These are phyloP conservation scores for Amphibolis antarctica DNA, from an alignment of 106 monocot species.

Conservation along the genomic window DNA sequence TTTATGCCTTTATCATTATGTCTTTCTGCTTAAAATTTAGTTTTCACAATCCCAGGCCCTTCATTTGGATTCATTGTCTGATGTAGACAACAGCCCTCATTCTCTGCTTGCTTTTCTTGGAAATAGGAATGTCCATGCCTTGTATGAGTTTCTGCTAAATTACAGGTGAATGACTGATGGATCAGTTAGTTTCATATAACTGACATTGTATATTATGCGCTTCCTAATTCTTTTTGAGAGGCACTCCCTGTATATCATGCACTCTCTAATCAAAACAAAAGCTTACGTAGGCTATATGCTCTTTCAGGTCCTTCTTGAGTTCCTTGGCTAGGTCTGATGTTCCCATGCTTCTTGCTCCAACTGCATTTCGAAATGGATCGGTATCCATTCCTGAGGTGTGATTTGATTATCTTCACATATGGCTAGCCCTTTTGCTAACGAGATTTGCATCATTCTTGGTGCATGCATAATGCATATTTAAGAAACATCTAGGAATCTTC, in stretches of 20 bases:
- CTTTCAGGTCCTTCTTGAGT: constrained; percentile 41
- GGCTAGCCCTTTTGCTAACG: background rate
- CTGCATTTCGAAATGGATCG: constrained; percentile 66
- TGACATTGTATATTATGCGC: background rate
- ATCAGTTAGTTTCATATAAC: background rate
- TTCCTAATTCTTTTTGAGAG: too few species aligned
- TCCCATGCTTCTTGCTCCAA: constrained; percentile 59
- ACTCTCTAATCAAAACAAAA: background rate
- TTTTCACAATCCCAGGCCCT: constrained; percentile 34
- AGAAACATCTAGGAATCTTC: too few species aligned
- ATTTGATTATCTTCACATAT: background rate
- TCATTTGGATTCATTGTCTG: constrained; percentile 46
- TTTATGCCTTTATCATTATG: background rate
- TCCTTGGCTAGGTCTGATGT: constrained; percentile 50
- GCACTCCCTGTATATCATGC: background rate
- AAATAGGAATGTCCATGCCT: constrained; percentile 50
- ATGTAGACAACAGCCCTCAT: constrained; percentile 57
- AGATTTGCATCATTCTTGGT: background rate
- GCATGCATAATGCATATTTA: too few species aligned
- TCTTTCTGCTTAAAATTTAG: background rate
- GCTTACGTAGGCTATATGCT: background rate
- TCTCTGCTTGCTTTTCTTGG: constrained; percentile 76
- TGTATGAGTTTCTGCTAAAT: constrained; percentile 88
- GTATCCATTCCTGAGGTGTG: constrained; percentile 60
- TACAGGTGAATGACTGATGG: constrained; percentile 38